These are phyloP conservation scores for Dendryphion nanum DNA, from an alignment of 2,329 filamentous ascomycete species.

Conservation along the genomic window DNA sequence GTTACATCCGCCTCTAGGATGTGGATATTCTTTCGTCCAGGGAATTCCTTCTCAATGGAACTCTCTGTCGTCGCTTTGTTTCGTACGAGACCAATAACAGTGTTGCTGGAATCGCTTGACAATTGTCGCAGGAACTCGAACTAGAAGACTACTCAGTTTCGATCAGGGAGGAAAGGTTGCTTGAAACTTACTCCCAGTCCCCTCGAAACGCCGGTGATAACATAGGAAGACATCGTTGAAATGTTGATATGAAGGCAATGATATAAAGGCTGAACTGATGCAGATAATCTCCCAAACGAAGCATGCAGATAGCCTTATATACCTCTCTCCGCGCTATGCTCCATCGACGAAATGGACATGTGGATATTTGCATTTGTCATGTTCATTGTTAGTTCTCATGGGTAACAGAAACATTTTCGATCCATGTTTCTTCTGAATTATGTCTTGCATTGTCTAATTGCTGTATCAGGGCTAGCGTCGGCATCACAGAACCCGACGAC, in stretches of 20 bases:
- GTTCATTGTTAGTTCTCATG: too few species aligned
- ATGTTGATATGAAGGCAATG: neutral
- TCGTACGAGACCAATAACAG: slow-evolving; percentile 23
- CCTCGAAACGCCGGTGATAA: slow-evolving; percentile 26
- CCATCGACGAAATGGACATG: neutral
- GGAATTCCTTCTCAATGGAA: slow-evolving; percentile 44
- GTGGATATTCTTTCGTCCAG: slow-evolving; percentile 17
- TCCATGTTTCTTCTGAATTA: too few species aligned
- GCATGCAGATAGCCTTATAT: neutral
- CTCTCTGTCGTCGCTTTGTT: slow-evolving; percentile 46
- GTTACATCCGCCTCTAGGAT: slow-evolving; percentile 23
- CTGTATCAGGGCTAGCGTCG: too few species aligned
- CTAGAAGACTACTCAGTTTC: slow-evolving; percentile 27
- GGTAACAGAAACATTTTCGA: too few species aligned
- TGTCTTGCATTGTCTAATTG: too few species aligned
- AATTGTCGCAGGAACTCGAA: slow-evolving; percentile 52
- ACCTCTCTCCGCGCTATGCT: neutral
- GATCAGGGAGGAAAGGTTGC: neutral
- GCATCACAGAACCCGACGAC: too few species aligned
- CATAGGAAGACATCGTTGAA: slow-evolving; percentile 23
- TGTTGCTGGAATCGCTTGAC: slow-evolving; percentile 39
- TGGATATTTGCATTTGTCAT: neutral
- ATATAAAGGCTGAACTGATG: too few species aligned
- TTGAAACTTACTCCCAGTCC: slow-evolving; percentile 26
- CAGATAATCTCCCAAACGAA: too few species aligned